These are phyloP conservation scores for Monilinia polystroma DNA, from an alignment of 2,329 filamentous ascomycete genomes.

Conservation along the genomic window DNA sequence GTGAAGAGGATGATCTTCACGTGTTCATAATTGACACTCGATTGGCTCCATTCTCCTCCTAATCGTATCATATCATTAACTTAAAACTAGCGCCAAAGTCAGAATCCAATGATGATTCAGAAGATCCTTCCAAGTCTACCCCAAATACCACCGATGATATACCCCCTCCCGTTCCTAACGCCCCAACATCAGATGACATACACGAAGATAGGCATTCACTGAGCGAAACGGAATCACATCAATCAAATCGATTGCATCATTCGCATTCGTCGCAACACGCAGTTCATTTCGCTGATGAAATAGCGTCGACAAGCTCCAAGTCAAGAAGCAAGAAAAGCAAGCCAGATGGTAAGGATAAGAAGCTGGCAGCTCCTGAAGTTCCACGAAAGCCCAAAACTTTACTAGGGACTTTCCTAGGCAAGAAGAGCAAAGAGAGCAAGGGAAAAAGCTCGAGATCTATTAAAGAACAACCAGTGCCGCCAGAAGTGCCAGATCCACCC, in stretches of 20 bases:
- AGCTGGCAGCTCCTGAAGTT: neutral
- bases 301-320: constrained; percentile 14
- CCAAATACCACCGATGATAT: neutral
- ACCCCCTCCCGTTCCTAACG: neutral
- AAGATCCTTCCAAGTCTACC: neutral
- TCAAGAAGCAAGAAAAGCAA: constrained; percentile 20
- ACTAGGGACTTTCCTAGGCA: neutral
- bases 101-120: neutral
- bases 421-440: neutral
- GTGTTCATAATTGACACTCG: neutral
- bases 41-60: neutral
- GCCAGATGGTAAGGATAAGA: constrained; percentile 17
- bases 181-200: neutral
- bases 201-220: neutral
- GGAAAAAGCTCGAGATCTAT: constrained; percentile 26
- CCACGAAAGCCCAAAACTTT: constrained; percentile 8
- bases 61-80: neutral
- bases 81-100: neutral
- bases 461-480: constrained; percentile 23
- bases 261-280: constrained; percentile 6
- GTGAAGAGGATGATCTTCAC: constrained; percentile 3
- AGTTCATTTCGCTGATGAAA: constrained; percentile 9
- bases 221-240: constrained; percentile 15
- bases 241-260: neutral
- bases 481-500: neutral